Base-by-base conservation (phyloP, 441 rosid species). In the Mallotus japonicus region DNA sequence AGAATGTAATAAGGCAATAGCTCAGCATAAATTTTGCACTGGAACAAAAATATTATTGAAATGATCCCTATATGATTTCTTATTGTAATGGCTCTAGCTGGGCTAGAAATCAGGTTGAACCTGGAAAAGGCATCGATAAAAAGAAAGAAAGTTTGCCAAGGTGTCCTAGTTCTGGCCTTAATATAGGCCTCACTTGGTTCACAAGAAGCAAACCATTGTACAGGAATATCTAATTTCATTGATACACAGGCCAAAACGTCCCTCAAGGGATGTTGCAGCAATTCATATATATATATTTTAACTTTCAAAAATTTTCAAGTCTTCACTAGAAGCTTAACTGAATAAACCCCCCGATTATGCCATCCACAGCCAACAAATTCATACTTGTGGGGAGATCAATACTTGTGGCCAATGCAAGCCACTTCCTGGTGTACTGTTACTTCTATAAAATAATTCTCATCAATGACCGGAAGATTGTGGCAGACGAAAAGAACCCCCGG, bases 401-500 rank as follows among this genome's bases (percentile, higher is more conserved):
- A 7, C 0, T 49, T 19, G 57, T 37, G 22, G 68, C 63, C 14
- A 7, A 69, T 63, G 16, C 24, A 20, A 54, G 62, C 44, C 53
- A 24, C 65, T 32, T 47, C 8, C 62, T 11, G 0, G 7, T 13
- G n/a, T 61, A 50, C 67, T n/a, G 40, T 24, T 49, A 55, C 24
- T n/a, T 17, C 44, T 8, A 49, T 34, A 19, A 13, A 6, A 55
- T 32, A 15, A 15, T 60, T 47, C 67, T 16, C 46, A 28, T 84
- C 79, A 86, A 68, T 79, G 85, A 28, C 77, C 78, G 14, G 89
- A 85, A 54, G 85, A 71, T 15, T 76, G 90, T 59, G 84, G 88
- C 63, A 87, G 50, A 62, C 90, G 87, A 82, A 84, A 91, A 57
- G 96, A 91, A 56, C 99, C 97, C 5, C 87, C 89, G 0, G 95